Evolutionary conservation across 108 stramenopile genomes (phyloP).

Genomic region (Schizochytrium sp.): DNA sequence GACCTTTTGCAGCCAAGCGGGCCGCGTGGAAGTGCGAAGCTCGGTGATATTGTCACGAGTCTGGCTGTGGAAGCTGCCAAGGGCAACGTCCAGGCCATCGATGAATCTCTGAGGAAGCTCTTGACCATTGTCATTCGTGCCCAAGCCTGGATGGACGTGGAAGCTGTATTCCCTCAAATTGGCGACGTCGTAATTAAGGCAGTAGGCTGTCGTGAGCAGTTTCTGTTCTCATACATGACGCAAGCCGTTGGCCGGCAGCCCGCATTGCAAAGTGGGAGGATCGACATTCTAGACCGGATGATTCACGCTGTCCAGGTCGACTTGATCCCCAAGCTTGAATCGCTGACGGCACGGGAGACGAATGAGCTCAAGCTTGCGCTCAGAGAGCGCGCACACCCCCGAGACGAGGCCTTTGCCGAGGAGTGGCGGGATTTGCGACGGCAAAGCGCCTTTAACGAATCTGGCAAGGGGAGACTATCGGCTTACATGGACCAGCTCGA

Average conservation of each 20-base stretch:
- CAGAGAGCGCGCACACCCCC: neutral
- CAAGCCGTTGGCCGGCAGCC: neutral
- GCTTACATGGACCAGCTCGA: neutral
- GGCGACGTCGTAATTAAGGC: neutral
- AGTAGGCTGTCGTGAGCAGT: neutral
- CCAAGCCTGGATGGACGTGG: neutral
- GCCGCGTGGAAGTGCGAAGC: neutral
- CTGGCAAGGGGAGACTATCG: neutral
- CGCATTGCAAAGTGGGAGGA: neutral
- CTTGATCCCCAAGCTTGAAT: neutral
- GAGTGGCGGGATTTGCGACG: neutral
- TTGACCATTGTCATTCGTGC: neutral
- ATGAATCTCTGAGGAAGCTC: neutral
- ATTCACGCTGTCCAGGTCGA: neutral
- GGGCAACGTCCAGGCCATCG: neutral
- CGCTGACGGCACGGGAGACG: neutral
- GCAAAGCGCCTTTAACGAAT: neutral
- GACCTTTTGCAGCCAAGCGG: neutral
- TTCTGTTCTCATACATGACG: neutral
- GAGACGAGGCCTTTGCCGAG: neutral
- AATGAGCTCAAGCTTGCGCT: neutral
- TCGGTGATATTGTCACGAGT: neutral
- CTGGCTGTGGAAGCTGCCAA: neutral
- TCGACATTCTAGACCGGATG: neutral
- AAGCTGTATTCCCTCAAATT: neutral